Evolutionary conservation across 2,329 filamentous ascomycete genomes (phyloP).

Genomic region (Lojkania enalia): DNA sequence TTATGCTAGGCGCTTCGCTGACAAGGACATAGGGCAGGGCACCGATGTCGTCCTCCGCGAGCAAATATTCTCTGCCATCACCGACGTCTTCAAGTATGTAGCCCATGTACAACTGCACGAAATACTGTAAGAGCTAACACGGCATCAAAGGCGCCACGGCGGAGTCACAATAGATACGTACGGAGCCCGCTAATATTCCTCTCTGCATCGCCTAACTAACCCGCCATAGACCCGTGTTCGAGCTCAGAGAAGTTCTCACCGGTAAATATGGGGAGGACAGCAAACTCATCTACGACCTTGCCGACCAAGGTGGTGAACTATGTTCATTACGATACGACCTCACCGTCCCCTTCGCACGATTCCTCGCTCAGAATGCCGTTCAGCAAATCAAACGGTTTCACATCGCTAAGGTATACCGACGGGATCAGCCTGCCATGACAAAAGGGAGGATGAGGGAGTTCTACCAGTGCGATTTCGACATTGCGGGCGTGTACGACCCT

Average conservation of each 20-base stretch:
- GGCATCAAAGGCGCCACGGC: conserved; percentile 65
- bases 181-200: conserved; percentile 35
- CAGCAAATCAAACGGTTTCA: conserved; percentile 88
- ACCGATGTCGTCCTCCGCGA: conserved; percentile 42
- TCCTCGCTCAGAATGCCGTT: conserved; percentile 85
- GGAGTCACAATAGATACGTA: conserved; percentile 56
- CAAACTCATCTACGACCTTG: conserved; percentile 85
- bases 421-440: conserved; percentile 74
- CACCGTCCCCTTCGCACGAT: conserved; percentile 86
- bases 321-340: conserved; percentile 83
- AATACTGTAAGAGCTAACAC: conserved; percentile 75
- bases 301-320: conserved; percentile 82
- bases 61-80: conserved; percentile 40
- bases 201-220: conserved; percentile 5
- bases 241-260: conserved; percentile 78
- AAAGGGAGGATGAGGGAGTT: conserved; percentile 93
- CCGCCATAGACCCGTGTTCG: conserved; percentile 66
- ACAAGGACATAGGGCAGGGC: conserved; percentile 31
- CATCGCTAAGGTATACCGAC: conserved; percentile 85
- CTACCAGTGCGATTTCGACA: conserved; percentile 95
- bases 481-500: conserved; percentile 79
- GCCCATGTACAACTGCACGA: conserved; percentile 75
- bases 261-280: conserved; percentile 91
- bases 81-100: conserved; percentile 50
- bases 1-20: conserved; percentile 36